Conservation (phyloP, 1,284 basidiomycete species). For the Cystobasidium sp. region DNA sequence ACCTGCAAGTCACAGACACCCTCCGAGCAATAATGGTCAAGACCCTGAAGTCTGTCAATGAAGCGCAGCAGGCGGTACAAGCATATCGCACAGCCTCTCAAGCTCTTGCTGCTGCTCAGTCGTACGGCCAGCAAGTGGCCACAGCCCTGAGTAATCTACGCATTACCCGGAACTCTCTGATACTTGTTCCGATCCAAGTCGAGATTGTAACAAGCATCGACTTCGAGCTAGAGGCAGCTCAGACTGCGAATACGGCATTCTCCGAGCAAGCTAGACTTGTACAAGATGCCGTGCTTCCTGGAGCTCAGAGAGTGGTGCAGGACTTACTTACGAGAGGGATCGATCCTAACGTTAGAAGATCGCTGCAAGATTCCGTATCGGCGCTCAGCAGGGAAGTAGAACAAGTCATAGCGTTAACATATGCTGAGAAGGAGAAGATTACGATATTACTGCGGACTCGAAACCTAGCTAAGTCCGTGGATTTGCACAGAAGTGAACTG, state of each 20-base stretch:
- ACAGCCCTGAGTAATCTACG: neutral
- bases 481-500: no score
- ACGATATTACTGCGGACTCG: neutral
- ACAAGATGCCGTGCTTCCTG: neutral
- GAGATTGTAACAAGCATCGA: neutral
- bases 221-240: neutral
- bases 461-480: neutral
- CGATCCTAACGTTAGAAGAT: slow-evolving; percentile 33
- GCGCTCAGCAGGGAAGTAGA: neutral
- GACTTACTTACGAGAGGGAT: slow-evolving; percentile 31
- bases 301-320: slow-evolving; percentile 4
- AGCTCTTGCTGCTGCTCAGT: slow-evolving; percentile 6
- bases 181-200: neutral
- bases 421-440: neutral
- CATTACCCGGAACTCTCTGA: neutral
- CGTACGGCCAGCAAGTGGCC: neutral
- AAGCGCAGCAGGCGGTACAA: neutral
- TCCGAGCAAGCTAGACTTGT: neutral
- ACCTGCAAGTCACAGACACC: neutral
- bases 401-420: neutral
- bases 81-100: slow-evolving; percentile 7
- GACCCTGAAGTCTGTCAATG: neutral
- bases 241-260: neutral
- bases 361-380: slow-evolving; percentile 20
- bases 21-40: neutral